Base-by-base conservation (phyloP, 139 green algal species). In the Chlamydomonas sphaeroides region DNA sequence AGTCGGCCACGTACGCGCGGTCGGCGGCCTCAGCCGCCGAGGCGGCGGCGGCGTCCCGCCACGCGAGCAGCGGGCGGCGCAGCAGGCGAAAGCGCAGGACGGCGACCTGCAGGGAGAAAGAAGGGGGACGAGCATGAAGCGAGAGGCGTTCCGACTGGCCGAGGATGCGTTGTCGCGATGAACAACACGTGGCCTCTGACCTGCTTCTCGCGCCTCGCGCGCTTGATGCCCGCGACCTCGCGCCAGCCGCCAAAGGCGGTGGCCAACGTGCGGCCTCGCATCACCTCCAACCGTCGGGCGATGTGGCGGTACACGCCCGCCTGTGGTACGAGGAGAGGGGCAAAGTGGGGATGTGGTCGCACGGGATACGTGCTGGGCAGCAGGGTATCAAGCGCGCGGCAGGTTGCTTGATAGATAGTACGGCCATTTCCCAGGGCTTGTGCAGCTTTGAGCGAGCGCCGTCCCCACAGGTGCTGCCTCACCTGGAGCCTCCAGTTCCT, bases 401-500 rank as follows among this genome's bases (percentile, higher is more conserved):
- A n/a, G n/a, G n/a, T n/a, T n/a, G n/a, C n/a, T n/a, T n/a, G n/a
- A n/a, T n/a, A n/a, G n/a, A n/a, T n/a, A n/a, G n/a, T n/a, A n/a
- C n/a, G n/a, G n/a, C n/a, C n/a, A n/a, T n/a, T n/a, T n/a, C n/a
- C n/a, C n/a, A n/a, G n/a, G n/a, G n/a, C n/a, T n/a, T n/a, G n/a
- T n/a, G n/a, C n/a, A n/a, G n/a, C n/a, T n/a, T n/a, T n/a, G n/a
- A n/a, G n/a, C n/a, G n/a, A n/a, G n/a, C n/a, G n/a, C n/a, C n/a
- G n/a, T n/a, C n/a, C n/a, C n/a, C n/a, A n/a, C n/a, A n/a, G n/a
- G n/a, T n/a, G 20, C 33, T 15, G 35, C 56, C 79, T 15, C 68
- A 81, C 77, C 68, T 82, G 56, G 33, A 85, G 42, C 30, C 82
- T 38, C 88, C 88, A 89, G 0, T 74, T 68, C 23, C 71, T 39